These are phyloP conservation scores for Emericellopsis atlantica DNA, from an alignment of 2,329 filamentous ascomycete genomes.

Conservation along the genomic window DNA sequence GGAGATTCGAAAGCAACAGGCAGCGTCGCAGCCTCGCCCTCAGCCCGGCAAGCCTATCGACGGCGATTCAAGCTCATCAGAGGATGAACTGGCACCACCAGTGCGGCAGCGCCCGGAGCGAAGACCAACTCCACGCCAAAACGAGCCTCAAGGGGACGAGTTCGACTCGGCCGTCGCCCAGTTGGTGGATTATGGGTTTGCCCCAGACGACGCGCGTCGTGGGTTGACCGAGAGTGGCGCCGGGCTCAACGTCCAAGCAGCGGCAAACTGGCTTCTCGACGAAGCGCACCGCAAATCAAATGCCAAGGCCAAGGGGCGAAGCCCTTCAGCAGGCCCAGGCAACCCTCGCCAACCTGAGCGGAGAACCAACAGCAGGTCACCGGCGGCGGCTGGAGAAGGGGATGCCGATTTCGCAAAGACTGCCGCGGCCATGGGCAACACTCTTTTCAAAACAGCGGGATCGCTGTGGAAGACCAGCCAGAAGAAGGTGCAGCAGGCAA, in stretches of 20 bases:
- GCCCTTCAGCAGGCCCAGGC: conserved; percentile 9
- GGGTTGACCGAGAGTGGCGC: conserved; percentile 72
- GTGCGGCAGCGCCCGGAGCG: conserved; percentile 10
- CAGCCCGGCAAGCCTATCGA: conserved; percentile 44
- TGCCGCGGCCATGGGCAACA: conserved; percentile 72
- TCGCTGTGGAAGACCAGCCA: conserved; percentile 90
- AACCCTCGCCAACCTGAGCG: conserved; percentile 20
- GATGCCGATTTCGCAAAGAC: conserved; percentile 70
- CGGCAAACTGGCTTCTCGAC: conserved; percentile 80
- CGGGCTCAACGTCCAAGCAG: conserved; percentile 70
- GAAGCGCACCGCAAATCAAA: conserved; percentile 79
- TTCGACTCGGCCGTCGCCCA: conserved; percentile 76
- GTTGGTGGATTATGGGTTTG: conserved; percentile 89
- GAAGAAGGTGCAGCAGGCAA: conserved; percentile 85
- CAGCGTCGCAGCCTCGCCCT: conserved; percentile 29
- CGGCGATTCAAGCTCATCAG: conserved; percentile 26
- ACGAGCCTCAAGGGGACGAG: neutral
- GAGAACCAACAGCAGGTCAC: conserved; percentile 38
- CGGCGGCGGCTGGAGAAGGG: conserved; percentile 20
- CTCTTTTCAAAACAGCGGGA: conserved; percentile 84
- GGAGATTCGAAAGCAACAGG: conserved; percentile 37
- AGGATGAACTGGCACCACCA: conserved; percentile 19
- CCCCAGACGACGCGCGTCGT: conserved; percentile 66
- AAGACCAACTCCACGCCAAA: conserved; percentile 3
- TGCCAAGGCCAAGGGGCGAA: conserved; percentile 47